Conservation (phyloP, 768 basidiomycete genomes). For the Mycena albidolilacea region DNA sequence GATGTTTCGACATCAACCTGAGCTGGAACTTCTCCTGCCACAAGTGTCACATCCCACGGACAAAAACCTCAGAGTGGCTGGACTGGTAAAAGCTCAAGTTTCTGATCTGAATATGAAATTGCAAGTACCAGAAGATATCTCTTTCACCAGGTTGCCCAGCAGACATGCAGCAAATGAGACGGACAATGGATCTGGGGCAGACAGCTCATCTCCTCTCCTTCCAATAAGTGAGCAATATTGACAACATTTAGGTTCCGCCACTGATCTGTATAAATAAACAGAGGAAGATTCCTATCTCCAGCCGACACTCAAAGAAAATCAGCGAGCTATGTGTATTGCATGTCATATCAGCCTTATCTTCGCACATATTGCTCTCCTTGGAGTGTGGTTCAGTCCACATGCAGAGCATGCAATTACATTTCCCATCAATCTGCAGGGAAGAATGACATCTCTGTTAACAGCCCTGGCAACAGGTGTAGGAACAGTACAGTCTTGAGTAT, state of each 20-base stretch:
- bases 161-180: constrained; percentile 1
- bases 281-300: background rate
- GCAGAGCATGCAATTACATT: constrained; percentile 2
- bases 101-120: background rate
- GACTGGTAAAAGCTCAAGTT: constrained; percentile 1
- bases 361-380: background rate
- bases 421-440: background rate
- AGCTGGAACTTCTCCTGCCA: constrained; percentile 4
- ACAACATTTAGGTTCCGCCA: background rate
- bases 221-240: background rate
- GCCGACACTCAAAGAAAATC: background rate
- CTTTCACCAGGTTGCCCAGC: background rate
- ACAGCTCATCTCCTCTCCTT: background rate
- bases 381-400: constrained; percentile 2
- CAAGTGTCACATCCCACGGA: constrained; percentile 2
- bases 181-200: background rate
- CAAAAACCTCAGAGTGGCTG: background rate
- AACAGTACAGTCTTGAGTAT: background rate
- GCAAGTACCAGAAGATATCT: background rate
- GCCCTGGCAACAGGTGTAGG: background rate
- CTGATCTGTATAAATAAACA: background rate
- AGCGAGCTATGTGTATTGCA: background rate
- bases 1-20: background rate
- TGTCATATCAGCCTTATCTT: background rate
- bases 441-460: constrained; percentile 5